Base-by-base conservation (phyloP, 1,284 basidiomycete species). In the Ganoderma resinaceum region DNA sequence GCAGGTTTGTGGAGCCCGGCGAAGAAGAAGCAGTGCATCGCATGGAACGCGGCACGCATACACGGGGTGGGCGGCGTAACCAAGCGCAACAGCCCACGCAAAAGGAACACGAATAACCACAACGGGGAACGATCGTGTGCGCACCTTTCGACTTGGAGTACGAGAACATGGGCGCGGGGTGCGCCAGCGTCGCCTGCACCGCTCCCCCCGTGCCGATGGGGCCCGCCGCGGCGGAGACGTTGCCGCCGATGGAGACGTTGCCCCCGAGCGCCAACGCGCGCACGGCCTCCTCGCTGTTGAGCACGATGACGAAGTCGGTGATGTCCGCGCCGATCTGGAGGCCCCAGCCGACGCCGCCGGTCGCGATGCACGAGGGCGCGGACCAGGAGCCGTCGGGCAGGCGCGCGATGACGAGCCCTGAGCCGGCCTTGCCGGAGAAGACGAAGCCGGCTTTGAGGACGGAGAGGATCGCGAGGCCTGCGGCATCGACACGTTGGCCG, bases 341-440 rank as follows among this genome's bases (percentile, higher is more conserved):
- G 59, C 97, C 97, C 91, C 97, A 97, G 49, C 97, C 97, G 6
- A 98, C 86, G 66, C 96, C 95, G 31, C 95, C 97, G 0, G 97
- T 99, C n/a, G 95, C 97, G 78, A 99, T 98, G 82, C 97, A 98
- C 55, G 93, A 96, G 0, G 97, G 97, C 1, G 97, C 97, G 60
- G 94, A 96, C 97, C 97, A 99, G 26, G 94, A 96, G 70, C 97
- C 98, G 78, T 99, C 97, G 4, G 95, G 94, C 43, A 99, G 88
- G 20, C 98, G 91, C 12, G 97, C 95, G 76, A 98, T 93, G 78
- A 99, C 96, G 68, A 99, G 82, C 11, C 97, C 97, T 0, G 94
- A 96, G 43, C 97, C 97, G 1, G 95, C 96, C 81, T 97, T 97
- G 63, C 96, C 97, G 11, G 95, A 96, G 86, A 98, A 98, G 66